A percentile compares a stretch with the other conserved stretches of the same genome.
These are phyloP conservation scores for Polyporus arcularius DNA, from an alignment of 768 basidiomycete genomes.

Conservation along the genomic window DNA sequence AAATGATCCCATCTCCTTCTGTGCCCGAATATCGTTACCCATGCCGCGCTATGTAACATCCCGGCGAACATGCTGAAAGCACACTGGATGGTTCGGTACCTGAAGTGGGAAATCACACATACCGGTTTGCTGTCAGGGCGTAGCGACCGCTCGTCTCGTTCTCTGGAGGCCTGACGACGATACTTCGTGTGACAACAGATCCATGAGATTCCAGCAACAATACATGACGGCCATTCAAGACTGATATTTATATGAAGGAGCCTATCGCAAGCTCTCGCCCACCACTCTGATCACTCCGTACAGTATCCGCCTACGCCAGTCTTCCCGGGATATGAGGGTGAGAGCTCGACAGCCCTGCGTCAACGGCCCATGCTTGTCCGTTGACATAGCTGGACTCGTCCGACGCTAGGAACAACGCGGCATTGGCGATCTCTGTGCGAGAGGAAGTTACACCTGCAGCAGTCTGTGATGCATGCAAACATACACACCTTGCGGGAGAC, in stretches of 20 bases:
- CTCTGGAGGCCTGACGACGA: too few relatives aligned
- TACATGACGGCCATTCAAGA: too few relatives aligned
- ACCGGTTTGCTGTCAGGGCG: background rate
- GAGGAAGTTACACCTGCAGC: background rate
- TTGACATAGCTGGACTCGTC: conserved; percentile 93
- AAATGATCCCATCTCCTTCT: too few relatives aligned
- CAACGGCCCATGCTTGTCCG: conserved; percentile 83
- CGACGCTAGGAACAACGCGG: conserved; percentile 83
- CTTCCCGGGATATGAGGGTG: conserved; percentile 79
- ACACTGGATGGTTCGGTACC: background rate
- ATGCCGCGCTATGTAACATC: too few relatives aligned
- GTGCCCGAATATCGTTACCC: too few relatives aligned
- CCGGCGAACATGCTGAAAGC: too few relatives aligned
- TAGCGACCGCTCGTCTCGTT: too few relatives aligned
- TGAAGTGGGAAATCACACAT: background rate
- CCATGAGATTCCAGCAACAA: too few relatives aligned
- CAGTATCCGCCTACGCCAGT: conserved; percentile 43
- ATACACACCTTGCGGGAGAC: conserved; percentile 74
- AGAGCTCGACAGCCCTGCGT: conserved; percentile 82
- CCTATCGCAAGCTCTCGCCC: too few relatives aligned
- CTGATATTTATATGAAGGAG: too few relatives aligned
- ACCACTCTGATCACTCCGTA: too few relatives aligned
- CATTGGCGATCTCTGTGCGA: conserved; percentile 78
- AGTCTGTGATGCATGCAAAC: background rate
- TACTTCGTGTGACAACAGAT: too few relatives aligned